Percentiles rank a stretch among this genome's conserved stretches.
Conservation (phyloP, 208 protist genomes). For the Novymonas esmeraldas region DNA sequence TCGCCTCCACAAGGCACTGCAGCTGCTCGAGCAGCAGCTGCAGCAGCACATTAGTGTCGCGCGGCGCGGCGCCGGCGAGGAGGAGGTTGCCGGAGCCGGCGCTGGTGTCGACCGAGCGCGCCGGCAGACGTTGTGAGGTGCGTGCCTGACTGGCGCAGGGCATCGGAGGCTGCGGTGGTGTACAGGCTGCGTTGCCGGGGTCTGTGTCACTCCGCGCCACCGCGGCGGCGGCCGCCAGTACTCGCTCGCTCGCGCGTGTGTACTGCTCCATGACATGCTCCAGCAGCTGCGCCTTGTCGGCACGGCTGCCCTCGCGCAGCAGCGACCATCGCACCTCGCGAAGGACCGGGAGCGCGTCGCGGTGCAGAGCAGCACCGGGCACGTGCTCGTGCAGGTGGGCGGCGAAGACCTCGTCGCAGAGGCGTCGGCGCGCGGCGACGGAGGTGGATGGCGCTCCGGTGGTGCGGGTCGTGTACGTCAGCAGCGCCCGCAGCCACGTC, state of each 20-base stretch:
- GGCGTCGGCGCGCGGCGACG: slow-evolving; percentile 10
- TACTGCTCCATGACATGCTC: slow-evolving; percentile 56
- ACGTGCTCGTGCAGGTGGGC: slow-evolving; percentile 41
- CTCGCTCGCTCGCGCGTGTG: slow-evolving; percentile 18
- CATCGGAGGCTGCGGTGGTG: background rate
- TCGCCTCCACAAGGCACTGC: slow-evolving; percentile 71
- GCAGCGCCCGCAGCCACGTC: slow-evolving; percentile 41
- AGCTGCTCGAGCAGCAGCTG: slow-evolving; percentile 58
- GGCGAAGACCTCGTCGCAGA: slow-evolving; percentile 40
- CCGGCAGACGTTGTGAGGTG: too few species aligned
- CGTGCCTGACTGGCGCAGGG: too few species aligned
- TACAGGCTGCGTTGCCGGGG: background rate
- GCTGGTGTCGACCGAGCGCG: background rate
- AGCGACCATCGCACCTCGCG: slow-evolving; percentile 56
- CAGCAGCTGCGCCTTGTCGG: slow-evolving; percentile 37
- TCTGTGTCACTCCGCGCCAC: too few species aligned
- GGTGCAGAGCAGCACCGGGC: slow-evolving; percentile 23
- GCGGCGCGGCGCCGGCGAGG: background rate
- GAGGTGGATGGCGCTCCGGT: slow-evolving; percentile 10
- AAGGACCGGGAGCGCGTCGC: slow-evolving; percentile 40
- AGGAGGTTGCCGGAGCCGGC: background rate
- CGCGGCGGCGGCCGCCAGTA: slow-evolving; percentile 18
- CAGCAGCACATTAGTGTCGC: slow-evolving; percentile 30
- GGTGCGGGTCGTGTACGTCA: slow-evolving; percentile 16
- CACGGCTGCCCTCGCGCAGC: slow-evolving; percentile 38